Evolutionary conservation across 2,329 filamentous ascomycete genomes (phyloP).

Genomic region (Coniella lustricola): DNA sequence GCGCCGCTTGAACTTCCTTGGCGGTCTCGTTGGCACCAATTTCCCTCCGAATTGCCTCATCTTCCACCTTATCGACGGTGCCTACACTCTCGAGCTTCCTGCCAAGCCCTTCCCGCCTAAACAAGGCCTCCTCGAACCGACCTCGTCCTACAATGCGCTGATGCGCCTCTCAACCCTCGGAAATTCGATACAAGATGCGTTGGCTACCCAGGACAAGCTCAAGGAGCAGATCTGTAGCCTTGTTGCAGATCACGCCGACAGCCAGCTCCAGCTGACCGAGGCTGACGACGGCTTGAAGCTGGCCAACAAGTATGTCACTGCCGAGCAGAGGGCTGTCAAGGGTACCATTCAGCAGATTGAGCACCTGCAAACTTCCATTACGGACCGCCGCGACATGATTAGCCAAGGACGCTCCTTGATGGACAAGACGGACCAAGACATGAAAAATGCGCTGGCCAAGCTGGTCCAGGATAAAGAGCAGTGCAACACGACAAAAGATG

Average conservation of each 20-base stretch:
- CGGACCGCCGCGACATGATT: conserved; percentile 61
- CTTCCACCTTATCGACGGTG: conserved; percentile 78
- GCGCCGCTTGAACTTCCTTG: conserved; percentile 69
- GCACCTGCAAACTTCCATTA: conserved; percentile 61
- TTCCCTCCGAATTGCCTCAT: conserved; percentile 77
- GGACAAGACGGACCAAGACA: conserved; percentile 49
- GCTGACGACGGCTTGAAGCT: conserved; percentile 43
- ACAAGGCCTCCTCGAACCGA: conserved; percentile 45
- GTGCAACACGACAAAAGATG: conserved; percentile 50
- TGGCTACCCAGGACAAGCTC: conserved; percentile 67
- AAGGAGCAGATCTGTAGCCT: conserved; percentile 69
- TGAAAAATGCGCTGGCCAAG: conserved; percentile 53
- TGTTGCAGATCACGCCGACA: conserved; percentile 32
- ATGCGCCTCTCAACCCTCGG: conserved; percentile 86
- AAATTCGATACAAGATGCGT: conserved; percentile 82
- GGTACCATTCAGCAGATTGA: conserved; percentile 55
- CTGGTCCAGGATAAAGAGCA: conserved; percentile 49
- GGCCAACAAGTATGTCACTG: conserved; percentile 47
- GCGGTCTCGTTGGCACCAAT: conserved; percentile 60
- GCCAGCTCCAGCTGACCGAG: conserved; percentile 34
- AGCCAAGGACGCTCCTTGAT: conserved; percentile 53
- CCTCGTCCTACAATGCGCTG: conserved; percentile 78
- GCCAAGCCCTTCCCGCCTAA: conserved; percentile 43
- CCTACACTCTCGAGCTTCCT: conserved; percentile 73
- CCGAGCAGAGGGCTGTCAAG: conserved; percentile 61